These are phyloP conservation scores for Mucor circinelloides DNA, from an alignment of 371 early-diverging fungal species.

Conservation along the genomic window DNA sequence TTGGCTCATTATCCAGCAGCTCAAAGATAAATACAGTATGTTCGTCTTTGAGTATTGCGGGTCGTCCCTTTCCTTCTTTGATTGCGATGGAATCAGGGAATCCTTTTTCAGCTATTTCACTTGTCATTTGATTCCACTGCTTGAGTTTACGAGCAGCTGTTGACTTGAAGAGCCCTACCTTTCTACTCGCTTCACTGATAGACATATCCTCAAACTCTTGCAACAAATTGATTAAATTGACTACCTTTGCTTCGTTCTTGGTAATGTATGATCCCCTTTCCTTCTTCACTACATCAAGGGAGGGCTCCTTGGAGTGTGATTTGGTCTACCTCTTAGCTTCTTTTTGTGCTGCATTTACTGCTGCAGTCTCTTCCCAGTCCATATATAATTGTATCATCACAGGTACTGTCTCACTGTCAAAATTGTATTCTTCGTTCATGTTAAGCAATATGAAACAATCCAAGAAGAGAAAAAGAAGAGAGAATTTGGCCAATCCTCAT, in stretches of 20 bases:
- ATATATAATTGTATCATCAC: conserved; percentile 18
- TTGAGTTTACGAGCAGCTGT: too few relatives aligned
- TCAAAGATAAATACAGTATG: conserved; percentile 22
- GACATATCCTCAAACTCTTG: too few relatives aligned
- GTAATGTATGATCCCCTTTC: conserved; percentile 22
- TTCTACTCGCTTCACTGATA: too few relatives aligned
- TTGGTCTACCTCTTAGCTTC: conserved; percentile 19
- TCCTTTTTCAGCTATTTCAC: conserved; percentile 19
- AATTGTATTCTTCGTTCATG: conserved; percentile 17
- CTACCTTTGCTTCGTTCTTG: conserved; percentile 24
- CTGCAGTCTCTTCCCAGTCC: conserved; percentile 21
- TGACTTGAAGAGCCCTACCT: too few relatives aligned
- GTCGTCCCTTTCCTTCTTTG: conserved; percentile 23
- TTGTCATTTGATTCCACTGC: background rate
- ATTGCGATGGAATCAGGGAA: conserved; percentile 18
- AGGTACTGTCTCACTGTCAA: conserved; percentile 13
- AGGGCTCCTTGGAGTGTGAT: conserved; percentile 22
- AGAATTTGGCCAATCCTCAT: too few relatives aligned
- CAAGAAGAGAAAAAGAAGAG: too few relatives aligned
- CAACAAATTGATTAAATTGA: conserved; percentile 24
- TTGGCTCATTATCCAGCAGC: conserved; percentile 21
- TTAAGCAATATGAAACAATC: conserved; percentile 13
- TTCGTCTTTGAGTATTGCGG: too few relatives aligned
- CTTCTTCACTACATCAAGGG: conserved; percentile 16
- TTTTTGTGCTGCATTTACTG: conserved; percentile 19